Base-by-base conservation (phyloP, 2,329 filamentous ascomycete species). In the Penicillium polonicum region DNA sequence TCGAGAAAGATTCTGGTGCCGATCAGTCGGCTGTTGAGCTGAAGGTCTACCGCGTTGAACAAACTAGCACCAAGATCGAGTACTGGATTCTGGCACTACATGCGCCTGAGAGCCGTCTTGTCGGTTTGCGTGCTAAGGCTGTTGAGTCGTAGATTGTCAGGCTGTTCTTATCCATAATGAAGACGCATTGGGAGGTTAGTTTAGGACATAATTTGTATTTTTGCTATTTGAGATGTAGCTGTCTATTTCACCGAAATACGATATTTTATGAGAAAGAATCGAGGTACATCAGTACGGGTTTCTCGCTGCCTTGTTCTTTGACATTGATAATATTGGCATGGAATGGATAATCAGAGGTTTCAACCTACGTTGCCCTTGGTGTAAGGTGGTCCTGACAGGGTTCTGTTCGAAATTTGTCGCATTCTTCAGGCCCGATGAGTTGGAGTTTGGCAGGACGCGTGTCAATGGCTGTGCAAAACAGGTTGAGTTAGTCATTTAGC, bases 51-150 rank as follows among this genome's bases (percentile, higher is more conserved):
- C 80, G 84, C 52, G 85, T 95, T 9, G 78, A 81, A 58, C 79
- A 84, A 66, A 85, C 83, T 44, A 78, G 79, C 13, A 85, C 86
- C 27, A 83, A 88, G 70, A 81, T 82, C 15, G 90, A 95, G 76
- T 96, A 96, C 74, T 96, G 88, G 83, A 78, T 96, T 58, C 78
- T 96, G 46, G 85, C 84, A 23, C 72, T 88, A 65, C 82, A 87
- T 68, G 76, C 76, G 17, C 78, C 82, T 50, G 82, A 81, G 13
- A 82, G 80, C 19, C 83, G 81, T 75, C 68, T 96, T 59, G 85
- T 96, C 8, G 92, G 92, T 15, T 81, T 88, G 55, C 93, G 91
- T 81, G 90, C 88, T 12, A 78, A 91, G 76, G 85, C 88, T 27
- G 81, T 96, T 61, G 92, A 96, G 81, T 86, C 83, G 68, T 89